phyloP scores from a whole-genome alignment of 768 basidiomycete genomes.

The Pholiota conissans region DNA sequence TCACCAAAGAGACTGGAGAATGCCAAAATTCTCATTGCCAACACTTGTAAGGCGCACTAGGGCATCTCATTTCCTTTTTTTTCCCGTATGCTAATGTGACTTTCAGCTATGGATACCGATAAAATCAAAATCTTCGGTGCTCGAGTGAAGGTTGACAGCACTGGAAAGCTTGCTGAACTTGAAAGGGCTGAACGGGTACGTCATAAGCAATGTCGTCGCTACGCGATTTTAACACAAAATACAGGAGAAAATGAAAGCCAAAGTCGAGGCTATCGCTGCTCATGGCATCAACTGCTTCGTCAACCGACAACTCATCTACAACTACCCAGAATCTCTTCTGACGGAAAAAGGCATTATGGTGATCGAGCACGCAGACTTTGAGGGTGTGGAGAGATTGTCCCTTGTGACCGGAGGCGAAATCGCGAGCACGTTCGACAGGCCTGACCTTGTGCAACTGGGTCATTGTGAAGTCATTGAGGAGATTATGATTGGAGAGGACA shows the following conservation, averaged over 20 bases:
- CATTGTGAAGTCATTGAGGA: conserved; percentile 95
- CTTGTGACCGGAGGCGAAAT: conserved; percentile 98
- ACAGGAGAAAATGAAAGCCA: conserved; percentile 99
- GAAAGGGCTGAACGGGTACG: conserved; percentile 89
- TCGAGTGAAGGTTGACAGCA: conserved; percentile 91
- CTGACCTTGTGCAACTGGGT: conserved; percentile 91
- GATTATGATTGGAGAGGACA: conserved; percentile 99
- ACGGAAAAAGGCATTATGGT: conserved; percentile 93
- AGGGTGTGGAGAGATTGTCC: conserved; percentile 94
- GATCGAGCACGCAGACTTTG: conserved; percentile 98
- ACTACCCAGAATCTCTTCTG: conserved; percentile 96
- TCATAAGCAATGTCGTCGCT: background rate
- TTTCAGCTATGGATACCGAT: conserved; percentile 96
- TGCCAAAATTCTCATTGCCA: conserved; percentile 94
- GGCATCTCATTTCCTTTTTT: background rate
- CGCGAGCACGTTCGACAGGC: conserved; percentile 90
- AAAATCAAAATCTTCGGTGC: conserved; percentile 99
- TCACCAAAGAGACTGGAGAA: conserved; percentile 95
- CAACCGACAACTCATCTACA: conserved; percentile 98
- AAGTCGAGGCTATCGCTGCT: conserved; percentile 90
- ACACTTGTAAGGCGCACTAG: conserved; percentile 79
- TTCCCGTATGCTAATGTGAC: background rate
- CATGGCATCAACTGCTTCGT: conserved; percentile 98
- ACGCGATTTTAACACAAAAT: background rate
- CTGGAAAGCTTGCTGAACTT: conserved; percentile 96